Base-by-base conservation (phyloP, 441 rosid genomes). In the Omphalea diandra region DNA sequence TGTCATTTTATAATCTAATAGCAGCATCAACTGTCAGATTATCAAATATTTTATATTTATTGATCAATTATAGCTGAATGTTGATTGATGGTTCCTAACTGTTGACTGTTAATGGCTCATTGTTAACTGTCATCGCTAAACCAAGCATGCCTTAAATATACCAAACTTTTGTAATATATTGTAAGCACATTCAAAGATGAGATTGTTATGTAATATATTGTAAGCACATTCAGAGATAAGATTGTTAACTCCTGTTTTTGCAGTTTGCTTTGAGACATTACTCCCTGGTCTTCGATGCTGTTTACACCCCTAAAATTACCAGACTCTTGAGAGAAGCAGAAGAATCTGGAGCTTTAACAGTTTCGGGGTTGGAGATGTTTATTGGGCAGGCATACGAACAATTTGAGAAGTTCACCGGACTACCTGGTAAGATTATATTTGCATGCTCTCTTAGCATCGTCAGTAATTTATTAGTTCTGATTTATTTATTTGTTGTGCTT, bases 381-480 rank as follows among this genome's bases (percentile, higher is more conserved):
- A 88, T 93, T 4, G 84, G 97, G 63, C 97, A 96, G 70, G 99
- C 97, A 26, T 93, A 86, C 27, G 90, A 79, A 70, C 99, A 96
- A 67, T 96, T 80, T 59, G 96, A 93, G 77, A 82, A 86, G 36
- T 93, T 82, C 83, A 88, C 99, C 1, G 94, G 93, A 54, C 87
- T 93, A 79, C 94, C 90, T 0, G 97, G 98, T 93, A 86, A 77
- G 71, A 69, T 66, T 8, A 0, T 20, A 49, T 26, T 24, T 8
- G 24, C 63, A 40, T 22, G 7, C 5, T 27, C 24, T 54, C 44
- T 11, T 17, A 24, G 0, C 57, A n/a, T 35, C 31, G 7, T 4
- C 32, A 22, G 17, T 49, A 31, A 24, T 24, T 36, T 14, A 18
- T 41, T 52, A 58, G 2, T 40, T 31, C 65, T 43, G 31, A 69